phyloP scores from a whole-genome alignment of 305 asterid species.

The Stenogyne calaminthoides region DNA sequence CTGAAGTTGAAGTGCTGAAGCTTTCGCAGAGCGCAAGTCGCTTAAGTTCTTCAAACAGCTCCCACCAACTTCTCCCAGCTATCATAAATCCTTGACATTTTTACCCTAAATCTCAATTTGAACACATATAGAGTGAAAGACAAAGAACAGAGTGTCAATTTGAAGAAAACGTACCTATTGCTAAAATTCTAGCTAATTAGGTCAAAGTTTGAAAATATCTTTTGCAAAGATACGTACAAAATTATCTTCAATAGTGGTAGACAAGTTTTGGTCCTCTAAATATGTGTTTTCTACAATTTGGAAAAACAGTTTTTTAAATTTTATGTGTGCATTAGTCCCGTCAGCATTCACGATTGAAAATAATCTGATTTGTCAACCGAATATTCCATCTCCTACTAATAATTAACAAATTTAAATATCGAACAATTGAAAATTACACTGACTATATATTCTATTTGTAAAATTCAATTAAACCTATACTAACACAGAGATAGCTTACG shows the following conservation, averaged over 20 bases:
- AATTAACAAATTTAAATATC: too few species aligned
- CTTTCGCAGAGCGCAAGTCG: slow-evolving; percentile 27
- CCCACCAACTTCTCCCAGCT: slow-evolving; percentile 32
- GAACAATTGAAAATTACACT: too few species aligned
- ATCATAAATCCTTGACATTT: slow-evolving; percentile 35
- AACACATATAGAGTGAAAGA: neutral
- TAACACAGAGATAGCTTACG: too few species aligned
- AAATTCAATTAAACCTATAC: too few species aligned
- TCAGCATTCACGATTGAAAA: too few species aligned
- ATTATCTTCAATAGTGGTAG: neutral
- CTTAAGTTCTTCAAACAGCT: slow-evolving; percentile 30
- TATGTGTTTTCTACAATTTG: neutral
- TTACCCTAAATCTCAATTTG: neutral
- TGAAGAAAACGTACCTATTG: neutral
- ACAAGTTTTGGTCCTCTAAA: neutral
- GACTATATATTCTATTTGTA: too few species aligned
- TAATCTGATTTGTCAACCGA: too few species aligned
- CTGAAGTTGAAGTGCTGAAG: slow-evolving; percentile 25
- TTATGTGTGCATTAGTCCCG: too few species aligned
- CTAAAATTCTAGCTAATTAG: too few species aligned
- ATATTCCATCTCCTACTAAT: too few species aligned
- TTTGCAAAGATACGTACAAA: too few species aligned
- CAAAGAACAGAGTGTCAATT: neutral
- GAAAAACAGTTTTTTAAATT: too few species aligned
- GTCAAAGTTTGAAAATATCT: neutral